These are phyloP conservation scores for Ophiognomonia clavigignenti-juglandacearum DNA, from an alignment of 2,329 filamentous ascomycete genomes.

Conservation along the genomic window DNA sequence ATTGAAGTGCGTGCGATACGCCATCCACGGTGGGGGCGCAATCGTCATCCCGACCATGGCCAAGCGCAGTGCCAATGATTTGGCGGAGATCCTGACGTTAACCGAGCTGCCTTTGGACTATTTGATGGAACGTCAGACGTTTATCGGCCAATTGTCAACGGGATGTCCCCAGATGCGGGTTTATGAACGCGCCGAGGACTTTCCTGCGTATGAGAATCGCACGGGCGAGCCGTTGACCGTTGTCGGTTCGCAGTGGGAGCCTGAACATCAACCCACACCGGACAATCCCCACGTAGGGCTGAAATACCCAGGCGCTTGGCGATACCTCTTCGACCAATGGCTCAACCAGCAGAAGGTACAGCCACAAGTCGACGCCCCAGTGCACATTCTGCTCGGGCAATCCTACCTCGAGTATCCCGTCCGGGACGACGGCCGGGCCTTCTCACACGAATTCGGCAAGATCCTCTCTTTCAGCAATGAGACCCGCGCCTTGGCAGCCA, in stretches of 20 bases:
- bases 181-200: conserved; percentile 25
- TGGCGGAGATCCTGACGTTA: conserved; percentile 26
- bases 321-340: conserved; percentile 25
- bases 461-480: conserved; percentile 27
- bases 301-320: conserved; percentile 22
- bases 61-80: conserved; percentile 27
- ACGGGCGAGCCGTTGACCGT: conserved; percentile 18
- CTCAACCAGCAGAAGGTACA: conserved; percentile 20
- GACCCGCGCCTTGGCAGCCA: conserved; percentile 25
- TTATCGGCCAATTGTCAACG: conserved; percentile 20
- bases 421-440: conserved; percentile 27
- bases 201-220: conserved; percentile 22
- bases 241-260: conserved; percentile 28
- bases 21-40: conserved; percentile 31
- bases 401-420: conserved; percentile 33
- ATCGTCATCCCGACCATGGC: conserved; percentile 32
- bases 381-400: conserved; percentile 27
- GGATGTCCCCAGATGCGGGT: conserved; percentile 25
- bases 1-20: conserved; percentile 35
- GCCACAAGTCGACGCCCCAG: conserved; percentile 14
- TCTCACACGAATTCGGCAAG: conserved; percentile 29
- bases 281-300: conserved; percentile 21
- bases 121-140: conserved; percentile 24
- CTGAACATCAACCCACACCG: conserved; percentile 13
- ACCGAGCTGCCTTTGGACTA: conserved; percentile 25